These are phyloP conservation scores for Balamuthia mandrillaris DNA, from an alignment of 208 protist species.

Conservation along the genomic window DNA sequence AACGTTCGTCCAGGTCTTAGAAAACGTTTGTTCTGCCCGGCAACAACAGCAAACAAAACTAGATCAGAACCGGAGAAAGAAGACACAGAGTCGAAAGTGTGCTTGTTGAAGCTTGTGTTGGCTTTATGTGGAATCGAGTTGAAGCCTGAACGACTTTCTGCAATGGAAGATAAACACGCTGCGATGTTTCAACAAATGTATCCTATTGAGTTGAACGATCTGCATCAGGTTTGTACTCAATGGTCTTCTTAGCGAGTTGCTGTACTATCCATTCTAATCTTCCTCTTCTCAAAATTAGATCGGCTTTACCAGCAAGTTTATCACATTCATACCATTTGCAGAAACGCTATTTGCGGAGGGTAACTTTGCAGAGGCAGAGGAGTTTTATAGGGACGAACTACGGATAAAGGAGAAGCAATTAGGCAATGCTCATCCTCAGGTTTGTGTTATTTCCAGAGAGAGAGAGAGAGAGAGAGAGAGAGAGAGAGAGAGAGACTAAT, in stretches of 20 bases:
- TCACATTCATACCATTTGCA: neutral
- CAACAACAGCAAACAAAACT: neutral
- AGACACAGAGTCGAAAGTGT: neutral
- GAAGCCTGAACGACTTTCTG: neutral
- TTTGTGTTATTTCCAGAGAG: no score
- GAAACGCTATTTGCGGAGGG: neutral
- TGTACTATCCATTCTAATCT: neutral
- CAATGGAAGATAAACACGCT: neutral
- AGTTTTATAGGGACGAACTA: neutral
- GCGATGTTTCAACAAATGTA: no score
- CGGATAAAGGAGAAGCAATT: no score
- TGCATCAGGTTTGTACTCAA: neutral
- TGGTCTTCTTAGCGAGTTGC: neutral
- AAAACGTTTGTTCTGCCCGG: no score
- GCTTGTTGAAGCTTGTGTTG: neutral
- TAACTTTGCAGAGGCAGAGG: slow-evolving; percentile 26
- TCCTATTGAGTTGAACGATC: neutral
- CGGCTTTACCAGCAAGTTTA: slow-evolving; percentile 1
- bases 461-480: no score
- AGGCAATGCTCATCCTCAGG: slow-evolving; percentile 15
- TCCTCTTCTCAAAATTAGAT: neutral
- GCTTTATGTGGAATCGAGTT: neutral
- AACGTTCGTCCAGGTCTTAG: no score
- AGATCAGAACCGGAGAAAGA: neutral
- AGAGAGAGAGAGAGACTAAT: no score